Evolutionary conservation across 331 rosid genomes (phyloP).

Genomic region (Rhamnella rubrinervis): DNA sequence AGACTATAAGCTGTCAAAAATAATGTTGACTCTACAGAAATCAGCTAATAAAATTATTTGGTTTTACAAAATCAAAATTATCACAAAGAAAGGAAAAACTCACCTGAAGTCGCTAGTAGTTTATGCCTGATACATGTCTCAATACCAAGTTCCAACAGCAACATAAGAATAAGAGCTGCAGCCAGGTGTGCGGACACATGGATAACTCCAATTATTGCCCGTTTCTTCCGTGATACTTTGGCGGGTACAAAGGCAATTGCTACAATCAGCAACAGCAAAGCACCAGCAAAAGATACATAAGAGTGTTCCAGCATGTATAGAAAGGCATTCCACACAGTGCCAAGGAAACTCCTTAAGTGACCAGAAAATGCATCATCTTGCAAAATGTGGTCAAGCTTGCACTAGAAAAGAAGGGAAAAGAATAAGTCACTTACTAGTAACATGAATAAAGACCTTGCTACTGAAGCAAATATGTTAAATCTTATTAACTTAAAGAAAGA

Average conservation of each 20-base stretch:
- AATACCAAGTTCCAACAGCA: slow-evolving; percentile 87
- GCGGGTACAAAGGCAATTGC: slow-evolving; percentile 85
- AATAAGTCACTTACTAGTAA: slow-evolving; percentile 28
- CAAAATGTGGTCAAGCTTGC: slow-evolving; percentile 85
- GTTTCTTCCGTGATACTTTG: slow-evolving; percentile 77
- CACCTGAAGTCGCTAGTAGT: slow-evolving; percentile 90
- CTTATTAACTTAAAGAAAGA: slow-evolving; percentile 9
- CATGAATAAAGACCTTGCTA: slow-evolving; percentile 8
- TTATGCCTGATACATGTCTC: slow-evolving; percentile 87
- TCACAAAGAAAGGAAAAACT: slow-evolving; percentile 17
- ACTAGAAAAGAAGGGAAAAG: slow-evolving; percentile 50
- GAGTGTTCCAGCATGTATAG: slow-evolving; percentile 66
- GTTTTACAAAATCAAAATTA: neutral
- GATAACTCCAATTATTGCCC: slow-evolving; percentile 71
- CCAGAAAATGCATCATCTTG: slow-evolving; percentile 81
- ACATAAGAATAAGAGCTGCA: slow-evolving; percentile 85
- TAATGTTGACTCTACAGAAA: neutral
- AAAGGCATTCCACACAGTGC: slow-evolving; percentile 84
- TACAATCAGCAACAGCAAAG: slow-evolving; percentile 55
- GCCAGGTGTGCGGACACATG: slow-evolving; percentile 90
- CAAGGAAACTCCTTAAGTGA: slow-evolving; percentile 67
- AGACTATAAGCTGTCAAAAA: neutral
- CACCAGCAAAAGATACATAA: slow-evolving; percentile 67
- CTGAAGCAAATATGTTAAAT: slow-evolving; percentile 9
- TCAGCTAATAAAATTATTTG: neutral